Base-by-base conservation (phyloP, 352 stramenopile genomes). In the Thraustochytrium striatum region DNA sequence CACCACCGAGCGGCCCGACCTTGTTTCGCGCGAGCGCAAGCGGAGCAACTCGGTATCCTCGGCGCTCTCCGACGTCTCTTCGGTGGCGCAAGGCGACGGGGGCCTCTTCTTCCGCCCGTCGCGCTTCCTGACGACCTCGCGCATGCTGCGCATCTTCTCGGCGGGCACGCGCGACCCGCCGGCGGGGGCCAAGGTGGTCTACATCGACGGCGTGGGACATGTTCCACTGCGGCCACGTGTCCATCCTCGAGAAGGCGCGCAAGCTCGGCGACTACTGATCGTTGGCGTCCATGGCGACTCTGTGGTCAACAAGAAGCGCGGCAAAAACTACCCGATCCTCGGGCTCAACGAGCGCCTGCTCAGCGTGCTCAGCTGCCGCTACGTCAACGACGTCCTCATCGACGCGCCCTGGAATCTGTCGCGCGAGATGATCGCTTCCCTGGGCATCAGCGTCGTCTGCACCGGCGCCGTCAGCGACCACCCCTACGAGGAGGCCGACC, bases 311-410 rank as follows among this genome's bases (percentile, higher is more conserved):
- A 61, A 84, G 41, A 41, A 81, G 21, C 78, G 69, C 13, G 91
- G 91, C 0, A 85, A 94, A 47, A 96, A 95, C 84, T 93, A 97
- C 83, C 95, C 96, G 32, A 95, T 99, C 80, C 97, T 99, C 92
- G 98, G 98, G 88, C 85, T 98, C 32, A 93, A 99, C 83, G 95
- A 99, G 88, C 90, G 96, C 59, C 93, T 98, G 50, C 87, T 99
- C 35, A 96, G 89, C 85, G 94, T 98, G 32, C 84, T 98, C 33
- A 93, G 93, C 59, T 98, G 94, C 86, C 94, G 94, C 57, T 98
- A 92, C 83, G 93, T 97, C 25, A 95, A 98, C 84, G 95, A 99
- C 84, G 95, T 98, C 44, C 85, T 99, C 58, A 98, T 99, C 61
- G 95, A 98, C 83, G 95, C 95, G 53, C 95, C 95, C 39, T 93